Evolutionary conservation across 768 basidiomycete species (phyloP).

Genomic region (Leccinum incarnatum): DNA sequence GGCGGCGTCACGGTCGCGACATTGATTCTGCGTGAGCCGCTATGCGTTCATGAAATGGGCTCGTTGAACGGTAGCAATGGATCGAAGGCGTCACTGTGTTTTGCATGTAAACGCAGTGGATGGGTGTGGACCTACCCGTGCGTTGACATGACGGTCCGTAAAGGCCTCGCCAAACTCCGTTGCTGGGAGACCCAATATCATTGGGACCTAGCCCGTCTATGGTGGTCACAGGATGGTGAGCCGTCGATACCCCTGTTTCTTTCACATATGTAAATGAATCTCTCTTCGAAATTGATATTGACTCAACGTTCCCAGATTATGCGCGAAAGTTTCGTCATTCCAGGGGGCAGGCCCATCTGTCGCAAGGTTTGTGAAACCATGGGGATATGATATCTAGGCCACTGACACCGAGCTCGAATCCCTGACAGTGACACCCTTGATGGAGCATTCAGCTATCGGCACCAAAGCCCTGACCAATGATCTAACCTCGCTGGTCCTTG

Average conservation of each 20-base stretch:
- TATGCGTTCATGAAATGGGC: too few species aligned
- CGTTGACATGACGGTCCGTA: too few species aligned
- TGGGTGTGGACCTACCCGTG: too few species aligned
- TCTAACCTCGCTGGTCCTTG: not conserved
- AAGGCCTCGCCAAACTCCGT: too few species aligned
- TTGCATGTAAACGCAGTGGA: too few species aligned
- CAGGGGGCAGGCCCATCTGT: not conserved
- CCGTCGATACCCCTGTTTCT: not conserved
- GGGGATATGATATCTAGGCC: not conserved
- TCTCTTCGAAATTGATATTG: not conserved
- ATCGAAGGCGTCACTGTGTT: not conserved
- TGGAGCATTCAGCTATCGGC: not conserved
- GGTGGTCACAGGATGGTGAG: not conserved
- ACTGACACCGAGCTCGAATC: not conserved
- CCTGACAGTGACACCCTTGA: not conserved
- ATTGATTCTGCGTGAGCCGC: too few species aligned
- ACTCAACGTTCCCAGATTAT: not conserved
- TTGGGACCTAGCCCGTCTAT: too few species aligned
- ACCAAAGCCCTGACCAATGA: not conserved
- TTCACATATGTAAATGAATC: not conserved
- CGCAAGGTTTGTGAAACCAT: not conserved
- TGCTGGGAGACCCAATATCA: too few species aligned
- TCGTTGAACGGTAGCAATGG: not conserved
- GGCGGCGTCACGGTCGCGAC: too few species aligned
- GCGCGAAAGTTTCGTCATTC: not conserved